These are phyloP conservation scores for Jatropha podagrica DNA, from an alignment of 441 rosid genomes.

Conservation along the genomic window DNA sequence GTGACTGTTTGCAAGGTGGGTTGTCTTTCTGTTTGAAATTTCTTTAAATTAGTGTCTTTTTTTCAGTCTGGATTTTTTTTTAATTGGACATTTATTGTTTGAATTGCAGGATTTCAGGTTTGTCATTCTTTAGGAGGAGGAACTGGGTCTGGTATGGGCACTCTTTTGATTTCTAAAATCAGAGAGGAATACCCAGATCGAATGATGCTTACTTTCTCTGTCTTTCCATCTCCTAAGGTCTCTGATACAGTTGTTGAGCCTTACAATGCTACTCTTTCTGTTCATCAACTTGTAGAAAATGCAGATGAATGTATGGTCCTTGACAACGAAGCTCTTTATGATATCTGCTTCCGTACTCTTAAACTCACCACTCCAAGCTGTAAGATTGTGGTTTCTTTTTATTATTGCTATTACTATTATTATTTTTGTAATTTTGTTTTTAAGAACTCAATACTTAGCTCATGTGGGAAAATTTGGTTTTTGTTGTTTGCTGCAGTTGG, in stretches of 20 bases:
- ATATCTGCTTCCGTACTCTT: constrained; percentile 62
- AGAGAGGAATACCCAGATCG: constrained; percentile 67
- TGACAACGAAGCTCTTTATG: constrained; percentile 62
- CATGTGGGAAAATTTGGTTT: constrained; percentile 3
- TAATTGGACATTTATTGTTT: background rate
- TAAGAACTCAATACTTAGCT: background rate
- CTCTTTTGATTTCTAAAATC: constrained; percentile 59
- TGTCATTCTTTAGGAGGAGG: constrained; percentile 69
- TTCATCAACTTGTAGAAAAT: constrained; percentile 63
- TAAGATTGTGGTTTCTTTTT: constrained; percentile 23
- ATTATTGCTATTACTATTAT: no score
- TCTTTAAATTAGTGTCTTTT: background rate
- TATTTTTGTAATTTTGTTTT: no score
- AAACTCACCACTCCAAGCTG: constrained; percentile 70
- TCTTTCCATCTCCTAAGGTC: constrained; percentile 64
- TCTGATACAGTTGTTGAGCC: constrained; percentile 70
- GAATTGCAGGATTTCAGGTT: constrained; percentile 50
- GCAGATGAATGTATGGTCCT: constrained; percentile 70
- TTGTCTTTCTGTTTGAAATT: background rate
- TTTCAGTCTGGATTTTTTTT: constrained; percentile 16
- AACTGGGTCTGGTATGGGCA: constrained; percentile 66
- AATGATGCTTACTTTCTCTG: constrained; percentile 70
- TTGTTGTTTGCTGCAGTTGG: constrained; percentile 42
- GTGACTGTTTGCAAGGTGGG: constrained; percentile 64
- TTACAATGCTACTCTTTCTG: constrained; percentile 62